Conservation (phyloP, 2,329 filamentous ascomycete species). For the Bipolaris oryzae region DNA sequence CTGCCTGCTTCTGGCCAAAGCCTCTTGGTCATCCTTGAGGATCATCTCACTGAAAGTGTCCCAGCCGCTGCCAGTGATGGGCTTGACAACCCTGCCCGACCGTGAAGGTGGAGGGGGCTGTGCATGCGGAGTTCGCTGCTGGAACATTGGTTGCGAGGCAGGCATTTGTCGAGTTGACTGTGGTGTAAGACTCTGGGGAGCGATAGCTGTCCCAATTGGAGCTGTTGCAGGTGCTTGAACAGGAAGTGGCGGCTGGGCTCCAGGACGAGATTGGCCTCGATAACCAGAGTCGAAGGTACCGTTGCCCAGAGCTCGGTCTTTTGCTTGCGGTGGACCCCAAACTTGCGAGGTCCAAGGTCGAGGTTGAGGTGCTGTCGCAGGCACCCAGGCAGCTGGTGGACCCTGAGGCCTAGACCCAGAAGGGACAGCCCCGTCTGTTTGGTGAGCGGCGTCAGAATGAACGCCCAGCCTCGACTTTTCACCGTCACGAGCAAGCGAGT, state of each 20-base stretch:
- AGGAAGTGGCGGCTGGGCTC: constrained; percentile 35
- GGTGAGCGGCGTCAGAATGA: constrained; percentile 25
- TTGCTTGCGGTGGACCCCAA: constrained; percentile 73
- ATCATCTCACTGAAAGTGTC: constrained; percentile 42
- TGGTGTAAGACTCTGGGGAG: constrained; percentile 23
- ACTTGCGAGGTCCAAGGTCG: constrained; percentile 60
- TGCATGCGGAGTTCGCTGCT: constrained; percentile 22
- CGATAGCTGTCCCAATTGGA: constrained; percentile 30
- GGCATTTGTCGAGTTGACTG: constrained; percentile 26
- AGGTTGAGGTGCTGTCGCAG: constrained; percentile 32
- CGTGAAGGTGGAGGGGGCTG: constrained; percentile 23
- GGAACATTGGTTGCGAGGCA: constrained; percentile 29
- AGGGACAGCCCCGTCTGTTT: constrained; percentile 24
- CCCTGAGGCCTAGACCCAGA: constrained; percentile 35
- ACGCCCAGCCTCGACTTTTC: constrained; percentile 25
- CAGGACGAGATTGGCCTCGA: constrained; percentile 53
- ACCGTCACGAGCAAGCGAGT: constrained; percentile 29
- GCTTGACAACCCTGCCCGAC: constrained; percentile 37
- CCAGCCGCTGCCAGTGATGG: constrained; percentile 40
- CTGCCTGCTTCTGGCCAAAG: constrained; percentile 31
- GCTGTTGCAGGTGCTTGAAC: constrained; percentile 33
- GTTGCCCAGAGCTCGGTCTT: constrained; percentile 74
- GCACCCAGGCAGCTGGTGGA: constrained; percentile 34
- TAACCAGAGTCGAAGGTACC: constrained; percentile 74
- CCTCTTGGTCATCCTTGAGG: constrained; percentile 36